phyloP scores from a whole-genome alignment of 2,329 filamentous ascomycete species.

The Claviceps pazoutovae region DNA sequence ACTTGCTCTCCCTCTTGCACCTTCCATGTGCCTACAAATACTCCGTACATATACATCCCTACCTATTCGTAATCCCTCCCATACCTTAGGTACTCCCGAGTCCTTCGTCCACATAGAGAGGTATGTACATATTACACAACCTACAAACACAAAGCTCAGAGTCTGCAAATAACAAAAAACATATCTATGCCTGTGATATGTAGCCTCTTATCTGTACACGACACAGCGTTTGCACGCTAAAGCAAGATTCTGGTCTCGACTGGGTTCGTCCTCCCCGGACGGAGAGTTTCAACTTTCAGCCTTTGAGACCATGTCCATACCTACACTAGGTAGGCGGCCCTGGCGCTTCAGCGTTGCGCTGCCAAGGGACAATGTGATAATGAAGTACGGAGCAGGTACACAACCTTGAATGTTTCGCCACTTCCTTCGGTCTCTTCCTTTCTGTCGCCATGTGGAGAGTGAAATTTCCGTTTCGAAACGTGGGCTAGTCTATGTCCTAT shows the following conservation, averaged over 20 bases:
- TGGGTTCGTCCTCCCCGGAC: neutral
- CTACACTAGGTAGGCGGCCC: neutral
- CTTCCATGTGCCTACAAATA: no score
- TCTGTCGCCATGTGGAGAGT: neutral
- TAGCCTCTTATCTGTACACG: neutral
- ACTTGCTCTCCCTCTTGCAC: no score
- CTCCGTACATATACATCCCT: no score
- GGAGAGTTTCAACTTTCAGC: neutral
- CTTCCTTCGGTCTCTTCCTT: neutral
- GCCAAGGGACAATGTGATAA: neutral
- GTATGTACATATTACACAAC: neutral
- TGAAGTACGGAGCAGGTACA: neutral
- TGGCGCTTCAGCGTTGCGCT: neutral
- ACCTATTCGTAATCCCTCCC: no score
- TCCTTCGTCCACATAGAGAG: no score
- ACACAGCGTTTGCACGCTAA: neutral
- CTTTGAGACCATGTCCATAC: neutral
- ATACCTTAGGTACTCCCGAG: no score
- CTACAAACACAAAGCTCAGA: neutral
- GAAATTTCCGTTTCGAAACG: neutral
- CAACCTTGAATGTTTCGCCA: neutral
- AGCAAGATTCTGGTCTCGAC: neutral
- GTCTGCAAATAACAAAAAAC: neutral
- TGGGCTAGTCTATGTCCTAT: neutral
- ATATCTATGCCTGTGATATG: neutral